Percentiles rank a stretch among this genome's conserved stretches.
Conservation (phyloP, 73 alveolate species). For the Diophrys appendiculata region DNA sequence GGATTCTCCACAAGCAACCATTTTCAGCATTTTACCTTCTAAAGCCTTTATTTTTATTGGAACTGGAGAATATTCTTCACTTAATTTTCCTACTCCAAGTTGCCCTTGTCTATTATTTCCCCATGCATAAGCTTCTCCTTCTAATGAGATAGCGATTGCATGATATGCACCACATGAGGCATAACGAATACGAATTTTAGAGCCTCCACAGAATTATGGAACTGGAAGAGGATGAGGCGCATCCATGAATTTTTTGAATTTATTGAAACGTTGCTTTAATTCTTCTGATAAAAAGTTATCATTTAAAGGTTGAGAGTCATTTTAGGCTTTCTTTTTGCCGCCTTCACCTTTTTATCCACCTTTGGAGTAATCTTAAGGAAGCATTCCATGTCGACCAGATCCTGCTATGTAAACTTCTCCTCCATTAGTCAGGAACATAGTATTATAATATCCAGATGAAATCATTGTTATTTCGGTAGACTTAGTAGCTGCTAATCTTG, state of each 20-base stretch:
- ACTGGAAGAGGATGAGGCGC: background rate
- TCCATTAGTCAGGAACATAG: constrained; percentile 54
- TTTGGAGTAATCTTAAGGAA: too few relatives aligned
- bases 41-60: constrained; percentile 49
- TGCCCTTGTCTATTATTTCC: constrained; percentile 66
- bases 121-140: constrained; percentile 65
- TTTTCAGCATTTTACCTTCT: constrained; percentile 58
- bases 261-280: background rate
- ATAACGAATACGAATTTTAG: constrained; percentile 1
- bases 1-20: constrained; percentile 77
- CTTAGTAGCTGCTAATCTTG: too few relatives aligned
- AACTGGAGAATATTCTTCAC: constrained; percentile 4
- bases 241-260: background rate
- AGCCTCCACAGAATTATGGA: background rate
- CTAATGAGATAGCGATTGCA: constrained; percentile 46
- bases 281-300: constrained; percentile 13
- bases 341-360: too few relatives aligned
- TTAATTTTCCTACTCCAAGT: constrained; percentile 58
- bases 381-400: constrained; percentile 46
- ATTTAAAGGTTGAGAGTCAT: too few relatives aligned
- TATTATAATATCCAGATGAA: constrained; percentile 22
- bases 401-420: constrained; percentile 67
- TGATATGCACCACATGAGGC: constrained; percentile 54
- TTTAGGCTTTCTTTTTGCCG: background rate
- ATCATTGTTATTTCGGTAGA: background rate